Base-by-base conservation (phyloP, 192 early-diverging fungal genomes). In the Irineochytrium annulatum region DNA sequence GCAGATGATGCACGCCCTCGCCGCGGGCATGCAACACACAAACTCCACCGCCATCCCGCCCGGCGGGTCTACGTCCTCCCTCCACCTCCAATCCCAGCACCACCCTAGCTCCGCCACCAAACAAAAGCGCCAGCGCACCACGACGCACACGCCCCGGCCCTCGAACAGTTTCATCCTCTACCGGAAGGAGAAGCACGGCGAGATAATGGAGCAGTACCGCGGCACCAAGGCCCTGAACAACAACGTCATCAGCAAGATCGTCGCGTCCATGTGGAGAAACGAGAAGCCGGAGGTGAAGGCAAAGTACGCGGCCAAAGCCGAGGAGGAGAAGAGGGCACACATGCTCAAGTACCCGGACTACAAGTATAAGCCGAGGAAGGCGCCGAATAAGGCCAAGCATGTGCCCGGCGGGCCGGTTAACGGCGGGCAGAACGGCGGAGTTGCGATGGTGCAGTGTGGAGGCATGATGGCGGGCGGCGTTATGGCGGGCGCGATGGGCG, bases 141-240 rank as follows among this genome's bases (percentile, higher is more conserved):
- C 13, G 46, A 49, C 46, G 13, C 46, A 49, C 46, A 49, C 46
- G 31, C 53, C 29, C 37, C 65, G 78, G 1, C 77, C 81, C 0
- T 65, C 74, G 17, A 83, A 83, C 65, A 73, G 76, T 0, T 83
- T 79, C 56, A 83, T 83, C 34, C 67, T 79, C 59, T 83, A 83
- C 67, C 69, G 81, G 13, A 65, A 70, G 30, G 81, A 83, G 44
- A 83, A 83, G 43, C 81, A 83, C 53, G 67, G 67, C 4, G 67
- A 77, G 5, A 64, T 83, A 24, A 65, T 71, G 44, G 52, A 70
- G 28, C 64, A 77, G 54, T 61, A 65, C 54, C 68, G 51, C 20
- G 74, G 74, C 17, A 59, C 60, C 43, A 55, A 65, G 37, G 64
- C 64, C 5, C 62, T 80, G 53, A 76, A 74, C 52, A 83, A 80